These are phyloP conservation scores for Aspergillus fumigatus DNA, from an alignment of 2,329 filamentous ascomycete genomes.

Conservation along the genomic window DNA sequence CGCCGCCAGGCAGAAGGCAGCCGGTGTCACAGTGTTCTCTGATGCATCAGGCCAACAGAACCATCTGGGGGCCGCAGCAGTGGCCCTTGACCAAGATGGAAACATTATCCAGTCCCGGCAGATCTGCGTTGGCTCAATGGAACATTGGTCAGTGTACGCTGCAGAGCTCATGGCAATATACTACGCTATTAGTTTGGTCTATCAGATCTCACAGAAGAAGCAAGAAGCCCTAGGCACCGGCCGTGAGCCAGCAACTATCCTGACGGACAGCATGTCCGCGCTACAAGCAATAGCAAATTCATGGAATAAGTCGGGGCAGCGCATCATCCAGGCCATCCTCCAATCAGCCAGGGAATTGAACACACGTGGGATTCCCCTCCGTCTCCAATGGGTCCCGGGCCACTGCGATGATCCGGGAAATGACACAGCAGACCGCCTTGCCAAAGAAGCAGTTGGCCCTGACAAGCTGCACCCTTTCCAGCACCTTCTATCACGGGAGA, in stretches of 20 bases:
- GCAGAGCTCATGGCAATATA: slow-evolving; percentile 14
- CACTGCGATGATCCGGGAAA: slow-evolving; percentile 4
- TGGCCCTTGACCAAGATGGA: slow-evolving; percentile 8
- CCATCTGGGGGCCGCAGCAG: slow-evolving; percentile 5
- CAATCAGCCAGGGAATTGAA: slow-evolving; percentile 11
- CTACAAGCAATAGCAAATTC: slow-evolving; percentile 14
- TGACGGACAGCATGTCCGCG: slow-evolving; percentile 17
- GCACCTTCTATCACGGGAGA: slow-evolving; percentile 10
- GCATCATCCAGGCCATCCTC: slow-evolving; percentile 16
- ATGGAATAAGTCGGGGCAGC: slow-evolving; percentile 16
- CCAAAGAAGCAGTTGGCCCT: slow-evolving; percentile 8
- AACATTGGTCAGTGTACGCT: slow-evolving; percentile 12
- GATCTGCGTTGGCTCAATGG: slow-evolving; percentile 8
- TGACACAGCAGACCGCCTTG: slow-evolving; percentile 6
- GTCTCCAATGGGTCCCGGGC: slow-evolving; percentile 10
- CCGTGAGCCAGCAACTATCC: slow-evolving; percentile 9
- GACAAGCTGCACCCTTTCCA: slow-evolving; percentile 10
- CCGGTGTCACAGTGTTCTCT: slow-evolving; percentile 3
- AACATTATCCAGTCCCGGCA: slow-evolving; percentile 8
- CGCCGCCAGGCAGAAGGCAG: not conserved
- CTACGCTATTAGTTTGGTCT: slow-evolving; percentile 9
- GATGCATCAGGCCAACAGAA: slow-evolving; percentile 10
- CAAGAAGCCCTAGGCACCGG: not conserved
- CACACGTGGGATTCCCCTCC: slow-evolving; percentile 6
- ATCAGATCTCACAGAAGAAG: not conserved